Base-by-base conservation (phyloP, 148 eudicot species). In the Agrostemma githago region DNA sequence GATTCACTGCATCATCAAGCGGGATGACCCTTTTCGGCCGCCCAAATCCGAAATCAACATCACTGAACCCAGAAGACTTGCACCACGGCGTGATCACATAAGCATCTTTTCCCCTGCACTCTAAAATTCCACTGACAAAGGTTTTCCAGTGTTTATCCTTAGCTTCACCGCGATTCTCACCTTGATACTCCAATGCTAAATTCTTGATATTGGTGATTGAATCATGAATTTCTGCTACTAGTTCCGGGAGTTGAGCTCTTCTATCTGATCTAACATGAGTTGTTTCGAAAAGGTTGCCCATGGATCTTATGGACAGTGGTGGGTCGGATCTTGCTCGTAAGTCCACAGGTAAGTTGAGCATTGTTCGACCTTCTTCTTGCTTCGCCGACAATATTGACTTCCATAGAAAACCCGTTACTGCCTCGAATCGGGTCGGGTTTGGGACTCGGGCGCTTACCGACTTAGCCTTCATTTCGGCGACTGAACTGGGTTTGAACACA, bases 11-110 rank as follows among this genome's bases (percentile, higher is more conserved):
- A 14, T 63, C 42, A 34, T 63, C 67, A 9, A 63, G 2, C 16
- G 67, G 67, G 3, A 63, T 42, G 10, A 63, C 15, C 8, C 46
- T 4, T 38, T 38, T 39, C 19, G 68, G 68, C 16, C 14, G 10
- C 42, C 68, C 68, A 4, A 64, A 64, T 44, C 68, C 68, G 68
- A 39, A 64, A 11, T 64, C 68, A 3, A 64, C 43, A 12, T 64
- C 46, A 15, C 44, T 39, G 39, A 64, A 64, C 17, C 44, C 17
- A 4, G 68, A n/a, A 14, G 68, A 64, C 17, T 64, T 64, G 6
- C 44, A 64, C 68, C 68, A 64, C 11, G 68, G 8, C 6, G 68
- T 12, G 2, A 64, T 5, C 11, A 64, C 17, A 6, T 64, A 64
- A 1, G n/a, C 68, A 39, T 64, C 68, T 38, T 64, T 39, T 5